phyloP scores from a whole-genome alignment of 2,329 filamentous ascomycete species.

The Verticillium dahliae region DNA sequence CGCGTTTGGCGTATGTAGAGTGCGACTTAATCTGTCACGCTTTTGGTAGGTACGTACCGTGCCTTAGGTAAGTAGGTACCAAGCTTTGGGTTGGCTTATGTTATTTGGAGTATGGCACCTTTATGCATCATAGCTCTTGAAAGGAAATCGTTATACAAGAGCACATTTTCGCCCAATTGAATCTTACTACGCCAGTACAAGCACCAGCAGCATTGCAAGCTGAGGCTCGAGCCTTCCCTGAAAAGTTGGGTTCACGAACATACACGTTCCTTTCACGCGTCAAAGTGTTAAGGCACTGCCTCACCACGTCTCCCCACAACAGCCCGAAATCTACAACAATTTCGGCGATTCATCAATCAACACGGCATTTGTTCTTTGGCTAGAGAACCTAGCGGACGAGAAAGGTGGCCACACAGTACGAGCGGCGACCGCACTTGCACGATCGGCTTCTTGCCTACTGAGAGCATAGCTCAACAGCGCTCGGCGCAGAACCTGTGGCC shows the following conservation, averaged over 20 bases:
- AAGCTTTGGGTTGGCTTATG: too few species aligned
- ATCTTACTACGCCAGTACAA: not conserved
- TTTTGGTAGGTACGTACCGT: too few species aligned
- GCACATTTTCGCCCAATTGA: not conserved
- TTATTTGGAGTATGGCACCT: too few species aligned
- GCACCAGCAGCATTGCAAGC: not conserved
- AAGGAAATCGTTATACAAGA: too few species aligned
- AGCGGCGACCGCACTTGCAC: not conserved
- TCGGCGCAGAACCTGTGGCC: not conserved
- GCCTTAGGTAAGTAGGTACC: too few species aligned
- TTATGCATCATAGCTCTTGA: too few species aligned
- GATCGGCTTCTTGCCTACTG: not conserved
- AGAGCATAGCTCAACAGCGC: not conserved
- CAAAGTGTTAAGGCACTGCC: not conserved
- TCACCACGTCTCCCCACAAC: not conserved
- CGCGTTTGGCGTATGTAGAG: too few species aligned
- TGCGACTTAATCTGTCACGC: too few species aligned
- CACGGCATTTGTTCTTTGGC: not conserved
- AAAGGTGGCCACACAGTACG: not conserved
- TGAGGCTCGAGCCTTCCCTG: not conserved
- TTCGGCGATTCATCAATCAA: not conserved
- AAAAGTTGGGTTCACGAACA: not conserved
- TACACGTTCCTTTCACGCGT: not conserved
- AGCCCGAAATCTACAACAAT: not conserved
- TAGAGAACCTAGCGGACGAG: too few species aligned